Conservation (phyloP, 495 filamentous ascomycete genomes). For the Talaromyces nanjingensis region DNA sequence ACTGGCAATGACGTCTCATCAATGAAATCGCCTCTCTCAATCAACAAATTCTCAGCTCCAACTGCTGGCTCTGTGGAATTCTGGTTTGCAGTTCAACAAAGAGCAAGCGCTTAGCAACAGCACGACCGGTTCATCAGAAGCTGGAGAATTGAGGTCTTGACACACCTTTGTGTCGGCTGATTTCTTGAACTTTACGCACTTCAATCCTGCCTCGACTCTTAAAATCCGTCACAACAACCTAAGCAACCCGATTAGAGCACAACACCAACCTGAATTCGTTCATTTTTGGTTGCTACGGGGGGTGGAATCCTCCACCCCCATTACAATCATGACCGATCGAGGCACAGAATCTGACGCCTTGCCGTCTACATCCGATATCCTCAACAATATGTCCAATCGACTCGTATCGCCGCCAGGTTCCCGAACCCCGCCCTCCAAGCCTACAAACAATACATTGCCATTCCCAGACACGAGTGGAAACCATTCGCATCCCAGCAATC, state of each 20-base stretch:
- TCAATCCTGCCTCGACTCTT: background rate
- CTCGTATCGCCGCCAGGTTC: constrained; percentile 34
- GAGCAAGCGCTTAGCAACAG: constrained; percentile 1
- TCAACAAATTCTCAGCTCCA: background rate
- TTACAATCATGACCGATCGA: constrained; percentile 18
- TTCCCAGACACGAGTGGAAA: constrained; percentile 28
- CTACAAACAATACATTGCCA: constrained; percentile 32
- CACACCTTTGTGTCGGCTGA: background rate
- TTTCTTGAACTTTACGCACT: background rate
- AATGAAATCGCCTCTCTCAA: background rate
- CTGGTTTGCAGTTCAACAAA: background rate
- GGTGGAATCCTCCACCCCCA: background rate
- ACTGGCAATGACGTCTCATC: background rate
- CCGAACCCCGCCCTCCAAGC: constrained; percentile 38
- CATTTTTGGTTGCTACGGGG: constrained; percentile 5
- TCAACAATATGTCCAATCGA: constrained; percentile 17
- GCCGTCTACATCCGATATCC: constrained; percentile 13
- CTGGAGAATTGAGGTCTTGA: background rate
- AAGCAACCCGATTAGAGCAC: background rate
- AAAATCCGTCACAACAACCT: background rate
- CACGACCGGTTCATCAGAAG: background rate
- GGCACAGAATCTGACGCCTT: constrained; percentile 13
- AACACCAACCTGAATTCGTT: background rate
- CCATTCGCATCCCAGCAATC: constrained; percentile 24
- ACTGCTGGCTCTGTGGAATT: background rate